Conservation (phyloP, 2,329 filamentous ascomycete genomes). For the Volutella citrinella region DNA sequence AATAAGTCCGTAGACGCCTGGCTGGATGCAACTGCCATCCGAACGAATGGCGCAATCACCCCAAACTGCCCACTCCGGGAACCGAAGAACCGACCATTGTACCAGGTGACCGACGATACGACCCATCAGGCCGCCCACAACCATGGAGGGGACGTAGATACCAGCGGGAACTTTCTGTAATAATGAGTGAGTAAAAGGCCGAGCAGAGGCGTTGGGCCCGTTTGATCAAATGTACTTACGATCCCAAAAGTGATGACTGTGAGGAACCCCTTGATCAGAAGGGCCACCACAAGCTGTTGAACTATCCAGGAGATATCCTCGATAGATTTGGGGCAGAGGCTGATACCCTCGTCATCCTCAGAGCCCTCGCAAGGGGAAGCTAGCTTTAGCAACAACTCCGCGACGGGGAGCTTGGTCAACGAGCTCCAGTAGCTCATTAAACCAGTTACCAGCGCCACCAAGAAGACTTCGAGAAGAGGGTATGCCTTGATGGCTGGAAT, state of each 20-base stretch:
- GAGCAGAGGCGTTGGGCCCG: not conserved
- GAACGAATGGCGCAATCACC: conserved; percentile 66
- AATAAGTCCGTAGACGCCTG: conserved; percentile 93
- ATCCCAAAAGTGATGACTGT: conserved; percentile 93
- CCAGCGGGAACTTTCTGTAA: conserved; percentile 82
- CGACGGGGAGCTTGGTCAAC: conserved; percentile 84
- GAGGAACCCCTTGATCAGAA: conserved; percentile 84
- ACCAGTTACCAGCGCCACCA: conserved; percentile 84
- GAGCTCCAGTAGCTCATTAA: conserved; percentile 90
- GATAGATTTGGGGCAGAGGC: conserved; percentile 69
- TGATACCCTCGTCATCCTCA: conserved; percentile 59
- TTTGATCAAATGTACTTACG: conserved; percentile 38
- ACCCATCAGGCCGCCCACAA: conserved; percentile 89
- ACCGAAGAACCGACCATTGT: conserved; percentile 75
- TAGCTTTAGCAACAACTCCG: conserved; percentile 85
- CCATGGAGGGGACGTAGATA: conserved; percentile 98
- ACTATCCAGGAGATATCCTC: conserved; percentile 80
- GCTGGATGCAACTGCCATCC: conserved; percentile 83
- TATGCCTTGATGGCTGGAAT: conserved; percentile 76
- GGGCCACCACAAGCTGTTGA: conserved; percentile 68
- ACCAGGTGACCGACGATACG: conserved; percentile 82
- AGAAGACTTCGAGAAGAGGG: conserved; percentile 80
- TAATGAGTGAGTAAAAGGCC: conserved; percentile 14
- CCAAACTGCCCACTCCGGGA: conserved; percentile 71
- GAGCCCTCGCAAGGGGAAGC: conserved; percentile 81